Base-by-base conservation (phyloP, 495 filamentous ascomycete species). In the Tuber aestivum region DNA sequence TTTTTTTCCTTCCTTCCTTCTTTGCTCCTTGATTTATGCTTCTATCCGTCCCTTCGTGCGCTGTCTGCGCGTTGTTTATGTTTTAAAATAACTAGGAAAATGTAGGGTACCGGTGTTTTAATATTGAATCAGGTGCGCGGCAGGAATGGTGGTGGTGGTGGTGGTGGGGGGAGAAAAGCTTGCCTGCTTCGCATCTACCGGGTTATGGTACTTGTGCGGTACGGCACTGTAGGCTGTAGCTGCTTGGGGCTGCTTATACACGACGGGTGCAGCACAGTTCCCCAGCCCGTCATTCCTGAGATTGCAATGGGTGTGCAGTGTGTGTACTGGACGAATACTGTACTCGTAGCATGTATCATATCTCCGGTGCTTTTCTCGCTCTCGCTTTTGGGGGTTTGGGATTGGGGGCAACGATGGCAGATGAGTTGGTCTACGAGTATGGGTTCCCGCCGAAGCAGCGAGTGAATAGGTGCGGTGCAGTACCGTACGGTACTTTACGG, bases 181-280 rank as follows among this genome's bases (percentile, higher is more conserved):
- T 65, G 56, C 56, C 23, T 65, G n/a, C n/a, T 65, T 18, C 18
- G 56, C n/a, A 65, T 65, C 56, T 65, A 65, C 56, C 56, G 56
- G 27, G 10, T 65, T 65, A 65, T 65, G 56, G 27, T 18, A 61
- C 50, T 61, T n/a, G n/a, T n/a, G n/a, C n/a, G n/a, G n/a, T n/a
- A n/a, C n/a, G n/a, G n/a, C n/a, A n/a, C n/a, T n/a, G n/a, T n/a
- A n/a, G n/a, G n/a, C n/a, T n/a, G n/a, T n/a, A 10, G 18, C 3
- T 12, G 10, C 48, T 65, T 65, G 56, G 56, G 10, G 56, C 50
- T 27, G 3, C n/a, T 32, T 16, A 14, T 65, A 56, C 23, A 27
- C 48, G 4, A 32, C 56, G 27, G 32, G n/a, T 27, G 27, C 7
- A 61, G n/a, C 16, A 32, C 10, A 32, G 10, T 10, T 5, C 56